A percentile compares a stretch with the other conserved stretches of the same genome.
phyloP scores from a whole-genome alignment of 2,329 filamentous ascomycete species.

The Colletotrichum graminicola region DNA sequence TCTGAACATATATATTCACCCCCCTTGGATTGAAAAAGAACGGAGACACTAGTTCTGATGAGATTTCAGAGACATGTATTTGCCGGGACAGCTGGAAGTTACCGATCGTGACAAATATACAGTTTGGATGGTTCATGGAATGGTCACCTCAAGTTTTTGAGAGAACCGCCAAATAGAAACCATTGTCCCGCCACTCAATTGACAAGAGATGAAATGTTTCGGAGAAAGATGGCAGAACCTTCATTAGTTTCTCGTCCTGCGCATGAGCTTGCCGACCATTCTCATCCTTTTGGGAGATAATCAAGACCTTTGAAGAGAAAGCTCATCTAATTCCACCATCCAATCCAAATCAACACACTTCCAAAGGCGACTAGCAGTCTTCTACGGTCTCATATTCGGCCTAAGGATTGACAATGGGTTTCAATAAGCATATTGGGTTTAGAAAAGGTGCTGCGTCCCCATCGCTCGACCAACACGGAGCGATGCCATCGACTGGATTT shows the following conservation, averaged over 20 bases:
- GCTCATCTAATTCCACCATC: neutral
- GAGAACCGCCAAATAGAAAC: neutral
- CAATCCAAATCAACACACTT: neutral
- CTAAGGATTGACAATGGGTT: neutral
- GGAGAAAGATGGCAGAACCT: neutral
- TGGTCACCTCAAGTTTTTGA: no score
- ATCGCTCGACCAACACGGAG: neutral
- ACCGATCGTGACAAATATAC: neutral
- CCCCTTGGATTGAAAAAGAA: neutral
- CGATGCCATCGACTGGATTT: neutral
- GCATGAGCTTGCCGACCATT: neutral
- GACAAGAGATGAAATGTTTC: neutral
- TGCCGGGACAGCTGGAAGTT: neutral
- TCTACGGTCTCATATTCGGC: neutral
- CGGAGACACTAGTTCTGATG: neutral
- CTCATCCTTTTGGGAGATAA: neutral
- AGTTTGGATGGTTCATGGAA: neutral
- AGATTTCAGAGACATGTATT: neutral
- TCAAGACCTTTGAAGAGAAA: neutral
- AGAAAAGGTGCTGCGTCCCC: neutral
- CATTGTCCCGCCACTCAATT: neutral
- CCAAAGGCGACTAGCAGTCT: neutral
- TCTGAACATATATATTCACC: no score
- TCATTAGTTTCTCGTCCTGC: neutral
- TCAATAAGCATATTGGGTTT: neutral